phyloP scores from a whole-genome alignment of 2,329 filamentous ascomycete genomes.

The Fusarium albidum region DNA sequence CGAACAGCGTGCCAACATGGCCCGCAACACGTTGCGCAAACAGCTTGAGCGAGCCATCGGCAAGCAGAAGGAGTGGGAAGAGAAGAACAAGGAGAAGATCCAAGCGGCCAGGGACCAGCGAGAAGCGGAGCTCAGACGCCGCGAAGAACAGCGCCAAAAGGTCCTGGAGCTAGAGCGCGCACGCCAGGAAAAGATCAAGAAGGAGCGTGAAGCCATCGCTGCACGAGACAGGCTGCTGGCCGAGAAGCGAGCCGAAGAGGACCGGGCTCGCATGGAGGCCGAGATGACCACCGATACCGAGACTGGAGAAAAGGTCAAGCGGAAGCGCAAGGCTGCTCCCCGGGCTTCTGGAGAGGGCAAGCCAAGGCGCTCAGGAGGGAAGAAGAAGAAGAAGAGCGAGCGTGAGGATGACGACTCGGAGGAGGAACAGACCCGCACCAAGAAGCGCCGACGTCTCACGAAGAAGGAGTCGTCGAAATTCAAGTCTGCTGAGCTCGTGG shows the following conservation, averaged over 20 bases:
- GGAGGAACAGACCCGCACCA: constrained; percentile 57
- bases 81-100: constrained; percentile 89
- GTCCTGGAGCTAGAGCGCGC: constrained; percentile 75
- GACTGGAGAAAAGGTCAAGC: constrained; percentile 81
- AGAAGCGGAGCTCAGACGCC: constrained; percentile 79
- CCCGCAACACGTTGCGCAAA: constrained; percentile 90
- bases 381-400: constrained; percentile 50
- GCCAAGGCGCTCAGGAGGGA: constrained; percentile 60
- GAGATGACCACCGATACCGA: constrained; percentile 85
- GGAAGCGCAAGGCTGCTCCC: constrained; percentile 70
- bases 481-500: constrained; percentile 86
- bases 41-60: constrained; percentile 88
- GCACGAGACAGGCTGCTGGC: constrained; percentile 79
- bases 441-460: constrained; percentile 68
- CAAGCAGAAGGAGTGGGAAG: constrained; percentile 89
- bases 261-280: constrained; percentile 60
- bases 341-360: constrained; percentile 51
- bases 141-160: constrained; percentile 78
- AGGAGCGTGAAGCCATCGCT: constrained; percentile 82
- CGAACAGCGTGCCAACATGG: constrained; percentile 97
- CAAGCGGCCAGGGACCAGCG: constrained; percentile 80
- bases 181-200: constrained; percentile 81
- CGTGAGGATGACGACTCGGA: constrained; percentile 54
- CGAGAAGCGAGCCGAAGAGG: constrained; percentile 61
- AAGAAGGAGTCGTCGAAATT: constrained; percentile 69